phyloP scores from a whole-genome alignment of 345 rosid species.

The Abelmoschus esculentus region DNA sequence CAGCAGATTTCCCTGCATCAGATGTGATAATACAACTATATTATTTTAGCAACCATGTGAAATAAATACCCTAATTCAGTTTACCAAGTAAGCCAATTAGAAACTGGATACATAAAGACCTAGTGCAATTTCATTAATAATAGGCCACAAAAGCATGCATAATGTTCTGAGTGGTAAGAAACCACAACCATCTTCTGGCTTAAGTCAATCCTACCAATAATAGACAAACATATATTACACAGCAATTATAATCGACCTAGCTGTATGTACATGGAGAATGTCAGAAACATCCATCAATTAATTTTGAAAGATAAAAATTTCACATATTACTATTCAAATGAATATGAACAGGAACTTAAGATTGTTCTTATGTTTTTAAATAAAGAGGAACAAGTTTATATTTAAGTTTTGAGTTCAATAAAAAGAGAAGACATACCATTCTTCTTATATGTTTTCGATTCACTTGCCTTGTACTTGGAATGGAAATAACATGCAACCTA shows the following conservation, averaged over 20 bases:
- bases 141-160: not conserved
- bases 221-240: not conserved
- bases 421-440: conserved; percentile 54
- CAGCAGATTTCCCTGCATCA: conserved; percentile 60
- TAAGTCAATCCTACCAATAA: not conserved
- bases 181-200: not conserved
- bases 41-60: conserved; percentile 44
- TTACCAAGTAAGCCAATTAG: conserved; percentile 20
- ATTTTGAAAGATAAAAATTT: not conserved
- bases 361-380: not conserved
- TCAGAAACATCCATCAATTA: not conserved
- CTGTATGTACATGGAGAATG: not conserved
- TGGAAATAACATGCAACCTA: conserved; percentile 79
- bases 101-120: conserved; percentile 1
- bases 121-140: not conserved
- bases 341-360: not conserved
- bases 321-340: not conserved
- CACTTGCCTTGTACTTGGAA: conserved; percentile 66
- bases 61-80: conserved; percentile 48
- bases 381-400: not conserved
- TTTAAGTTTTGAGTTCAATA: not conserved
- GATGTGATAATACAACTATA: not conserved
- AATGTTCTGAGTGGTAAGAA: not conserved
- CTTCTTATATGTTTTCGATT: conserved; percentile 63
- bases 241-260: not conserved